These are phyloP conservation scores for Penicillium soppii DNA, from an alignment of 495 filamentous ascomycete species.

Conservation along the genomic window DNA sequence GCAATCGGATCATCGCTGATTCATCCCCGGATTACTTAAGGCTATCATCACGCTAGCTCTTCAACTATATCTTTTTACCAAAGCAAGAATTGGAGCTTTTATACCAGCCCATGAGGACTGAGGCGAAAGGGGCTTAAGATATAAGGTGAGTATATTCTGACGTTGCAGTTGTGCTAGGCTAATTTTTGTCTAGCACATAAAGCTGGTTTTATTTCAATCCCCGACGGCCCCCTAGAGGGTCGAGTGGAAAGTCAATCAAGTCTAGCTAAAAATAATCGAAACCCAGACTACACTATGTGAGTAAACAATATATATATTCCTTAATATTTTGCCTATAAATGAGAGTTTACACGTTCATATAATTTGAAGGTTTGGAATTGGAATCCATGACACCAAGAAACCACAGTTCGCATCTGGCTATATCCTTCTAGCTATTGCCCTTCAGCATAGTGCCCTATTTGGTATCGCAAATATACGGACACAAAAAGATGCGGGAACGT, in stretches of 20 bases:
- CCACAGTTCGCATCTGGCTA: constrained; percentile 19
- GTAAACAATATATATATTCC: background rate
- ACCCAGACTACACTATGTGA: constrained; percentile 3
- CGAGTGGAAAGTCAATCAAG: constrained; percentile 3
- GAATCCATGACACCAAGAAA: constrained; percentile 17
- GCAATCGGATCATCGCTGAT: constrained; percentile 10
- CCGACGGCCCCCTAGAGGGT: constrained; percentile 9
- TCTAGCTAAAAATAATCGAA: constrained; percentile 7
- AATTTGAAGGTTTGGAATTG: constrained; percentile 17
- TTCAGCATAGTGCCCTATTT: constrained; percentile 17
- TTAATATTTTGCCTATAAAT: background rate
- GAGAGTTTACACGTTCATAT: background rate
- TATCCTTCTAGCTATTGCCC: constrained; percentile 15
- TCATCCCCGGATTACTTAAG: constrained; percentile 20
- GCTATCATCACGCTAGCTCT: constrained; percentile 18
- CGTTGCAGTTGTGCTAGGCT: background rate
- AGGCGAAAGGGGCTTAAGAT: constrained; percentile 13
- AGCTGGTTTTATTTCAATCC: constrained; percentile 12
- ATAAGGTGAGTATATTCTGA: constrained; percentile 6
- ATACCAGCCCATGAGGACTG: constrained; percentile 15
- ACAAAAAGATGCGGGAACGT: constrained; percentile 19
- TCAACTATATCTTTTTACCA: constrained; percentile 23
- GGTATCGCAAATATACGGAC: constrained; percentile 21
- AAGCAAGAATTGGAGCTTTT: constrained; percentile 21
- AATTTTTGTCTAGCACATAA: constrained; percentile 8